A percentile compares a stretch with the other conserved stretches of the same genome.
Evolutionary conservation across 2,329 filamentous ascomycete genomes (phyloP).

Genomic region (Sordariomycetes sp.): DNA sequence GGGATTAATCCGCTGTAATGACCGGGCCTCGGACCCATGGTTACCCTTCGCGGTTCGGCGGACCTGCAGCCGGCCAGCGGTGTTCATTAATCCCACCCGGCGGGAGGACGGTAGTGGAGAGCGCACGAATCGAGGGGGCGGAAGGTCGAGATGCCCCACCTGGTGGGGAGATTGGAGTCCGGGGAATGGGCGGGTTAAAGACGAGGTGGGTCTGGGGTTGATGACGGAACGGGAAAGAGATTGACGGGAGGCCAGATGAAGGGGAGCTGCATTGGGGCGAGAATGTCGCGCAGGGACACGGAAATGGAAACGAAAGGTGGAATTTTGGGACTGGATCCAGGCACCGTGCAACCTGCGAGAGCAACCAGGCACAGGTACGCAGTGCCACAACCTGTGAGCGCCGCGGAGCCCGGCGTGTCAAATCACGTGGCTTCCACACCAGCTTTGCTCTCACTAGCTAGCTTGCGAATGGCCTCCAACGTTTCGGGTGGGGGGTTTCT

Average conservation of each 20-base stretch:
- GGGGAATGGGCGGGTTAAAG: not conserved
- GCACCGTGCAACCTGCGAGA: too few species aligned
- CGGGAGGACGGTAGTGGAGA: not conserved
- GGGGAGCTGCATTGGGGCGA: not conserved
- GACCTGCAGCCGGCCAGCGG: not conserved
- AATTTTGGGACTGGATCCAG: too few species aligned
- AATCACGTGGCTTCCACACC: too few species aligned
- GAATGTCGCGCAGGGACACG: too few species aligned
- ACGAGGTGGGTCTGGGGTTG: not conserved
- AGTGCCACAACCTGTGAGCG: too few species aligned
- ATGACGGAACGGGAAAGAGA: not conserved
- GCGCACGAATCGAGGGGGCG: not conserved
- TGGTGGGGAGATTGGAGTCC: not conserved
- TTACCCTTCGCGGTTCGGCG: not conserved
- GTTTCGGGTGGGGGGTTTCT: too few species aligned
- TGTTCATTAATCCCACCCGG: too few species aligned
- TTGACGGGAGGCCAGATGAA: not conserved
- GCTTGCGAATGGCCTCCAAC: too few species aligned
- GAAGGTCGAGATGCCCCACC: not conserved
- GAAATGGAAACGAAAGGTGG: too few species aligned
- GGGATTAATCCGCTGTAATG: not conserved
- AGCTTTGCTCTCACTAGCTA: too few species aligned
- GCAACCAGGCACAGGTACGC: too few species aligned
- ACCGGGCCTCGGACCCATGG: not conserved
- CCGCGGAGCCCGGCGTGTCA: too few species aligned